A percentile compares a stretch with the other conserved stretches of the same genome.
Evolutionary conservation across 345 rosid species (phyloP).

Genomic region (Populus alba): DNA sequence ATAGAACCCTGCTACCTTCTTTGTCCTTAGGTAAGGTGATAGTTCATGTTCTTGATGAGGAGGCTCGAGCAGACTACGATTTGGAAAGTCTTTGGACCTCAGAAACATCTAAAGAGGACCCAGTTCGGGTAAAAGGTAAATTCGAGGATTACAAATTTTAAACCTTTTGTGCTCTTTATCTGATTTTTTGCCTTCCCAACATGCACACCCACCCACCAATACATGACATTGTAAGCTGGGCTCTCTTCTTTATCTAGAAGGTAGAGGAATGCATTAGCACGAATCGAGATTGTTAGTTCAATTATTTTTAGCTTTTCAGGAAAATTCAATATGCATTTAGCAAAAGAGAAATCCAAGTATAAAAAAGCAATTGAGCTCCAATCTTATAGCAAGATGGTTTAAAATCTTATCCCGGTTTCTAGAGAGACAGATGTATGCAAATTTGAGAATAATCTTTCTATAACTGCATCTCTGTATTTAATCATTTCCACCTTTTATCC

Average conservation of each 20-base stretch:
- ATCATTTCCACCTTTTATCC: background rate
- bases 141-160: background rate
- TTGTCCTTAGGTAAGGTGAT: slow-evolving; percentile 59
- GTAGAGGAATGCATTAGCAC: background rate
- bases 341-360: background rate
- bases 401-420: background rate
- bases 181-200: background rate
- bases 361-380: background rate
- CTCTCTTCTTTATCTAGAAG: background rate
- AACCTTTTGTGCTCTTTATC: background rate
- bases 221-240: background rate
- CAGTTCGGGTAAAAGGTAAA: slow-evolving; percentile 35
- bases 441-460: background rate
- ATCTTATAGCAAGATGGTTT: background rate
- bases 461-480: background rate
- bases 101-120: slow-evolving; percentile 32
- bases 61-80: slow-evolving; percentile 80
- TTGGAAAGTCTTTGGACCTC: slow-evolving; percentile 66
- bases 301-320: background rate
- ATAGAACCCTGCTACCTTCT: background rate
- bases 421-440: too few species aligned
- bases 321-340: background rate
- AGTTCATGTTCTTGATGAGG: slow-evolving; percentile 91
- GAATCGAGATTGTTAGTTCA: background rate
- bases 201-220: too few species aligned